Base-by-base conservation (phyloP, 129 eudicot species). In the Pseudognaphalium luteoalbum region DNA sequence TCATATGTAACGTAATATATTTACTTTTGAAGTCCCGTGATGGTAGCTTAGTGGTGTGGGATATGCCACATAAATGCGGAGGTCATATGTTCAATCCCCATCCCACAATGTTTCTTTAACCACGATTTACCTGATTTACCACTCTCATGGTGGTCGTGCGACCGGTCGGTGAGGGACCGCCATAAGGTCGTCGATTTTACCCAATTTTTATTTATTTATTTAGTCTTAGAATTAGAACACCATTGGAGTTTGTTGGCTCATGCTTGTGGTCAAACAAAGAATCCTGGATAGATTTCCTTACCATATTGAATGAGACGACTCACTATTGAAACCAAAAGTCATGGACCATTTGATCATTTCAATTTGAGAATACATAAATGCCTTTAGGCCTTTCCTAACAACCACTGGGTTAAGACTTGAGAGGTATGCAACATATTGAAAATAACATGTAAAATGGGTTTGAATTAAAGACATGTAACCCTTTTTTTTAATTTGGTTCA, bases 201-300 rank as follows among this genome's bases (percentile, higher is more conserved):
- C 28, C 28, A 25, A 25, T 25, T 25, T 25, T 25, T 25, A 25
- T 25, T 25, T 25, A 25, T 25, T 25, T 25, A 25, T 0, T 25
- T 25, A 34, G 41, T 35, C 41, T 35, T 35, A 7, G 41, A 35
- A 35, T 34, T 34, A 34, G 44, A 39, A 39, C 12, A 41, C 14
- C 22, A 41, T 42, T 32, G 41, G 15, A 8, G 54, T 21, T 74
- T 74, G 70, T 61, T 41, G 70, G 83, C 54, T 71, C 57, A 52
- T 57, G 22, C 72, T 42, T 72, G 57, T 66, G 72, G 82, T 78
- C 82, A 78, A 78, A 67, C n/a, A 51, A 35, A 73, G 69, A 58
- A 73, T 75, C 52, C 44, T 73, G 73, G 61, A 73, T 78, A 68
- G 80, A 82, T 60, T 68, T 74, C 34, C 44, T 78, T 78, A 66